Base-by-base conservation (phyloP, 306 rosid genomes). In the Acacia crassicarpa region DNA sequence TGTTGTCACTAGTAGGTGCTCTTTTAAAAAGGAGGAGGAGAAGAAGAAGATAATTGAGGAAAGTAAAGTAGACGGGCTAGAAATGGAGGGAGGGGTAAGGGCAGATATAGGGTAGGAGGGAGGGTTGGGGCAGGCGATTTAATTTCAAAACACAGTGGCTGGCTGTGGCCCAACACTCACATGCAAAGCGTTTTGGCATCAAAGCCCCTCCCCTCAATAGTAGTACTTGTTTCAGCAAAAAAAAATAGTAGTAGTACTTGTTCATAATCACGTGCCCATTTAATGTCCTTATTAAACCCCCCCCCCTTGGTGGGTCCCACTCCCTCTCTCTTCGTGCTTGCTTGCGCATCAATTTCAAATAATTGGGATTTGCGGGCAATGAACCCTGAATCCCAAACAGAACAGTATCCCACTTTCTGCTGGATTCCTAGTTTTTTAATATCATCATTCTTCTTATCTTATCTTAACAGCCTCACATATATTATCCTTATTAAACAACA, bases 241-340 rank as follows among this genome's bases (percentile, higher is more conserved):
- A n/a, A n/a, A n/a, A n/a, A n/a, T n/a, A n/a, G n/a, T n/a, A 78
- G 69, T 84, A 78, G 69, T 84, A 83, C 45, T 80, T 78, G 82
- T 84, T 89, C 88, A 62, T 56, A 44, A 70, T 93, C 97, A 91
- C 97, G 92, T 93, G 90, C 85, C 85, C 76, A 89, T 88, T 93
- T 45, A 93, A 88, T 91, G 90, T 75, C 76, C 58, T 17, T 62
- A 91, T 80, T 88, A 85, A 84, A 79, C 75, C 83, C 9, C 1
- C 27, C 27, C 48, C 15, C 45, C 53, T 48, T 0, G 4, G 6
- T 61, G 88, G 91, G 87, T 71, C 86, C 92, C 84, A 72, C 22
- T 51, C n/a, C 9, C 2, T 8, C 9, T 5, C 7, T 1, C 22
- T 35, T 35, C 6, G 40, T 17, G 58, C 22, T 51, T 17, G 51